Evolutionary conservation across 1,139 yeast species (phyloP).

Genomic region (Sugiyamaella paludigena): DNA sequence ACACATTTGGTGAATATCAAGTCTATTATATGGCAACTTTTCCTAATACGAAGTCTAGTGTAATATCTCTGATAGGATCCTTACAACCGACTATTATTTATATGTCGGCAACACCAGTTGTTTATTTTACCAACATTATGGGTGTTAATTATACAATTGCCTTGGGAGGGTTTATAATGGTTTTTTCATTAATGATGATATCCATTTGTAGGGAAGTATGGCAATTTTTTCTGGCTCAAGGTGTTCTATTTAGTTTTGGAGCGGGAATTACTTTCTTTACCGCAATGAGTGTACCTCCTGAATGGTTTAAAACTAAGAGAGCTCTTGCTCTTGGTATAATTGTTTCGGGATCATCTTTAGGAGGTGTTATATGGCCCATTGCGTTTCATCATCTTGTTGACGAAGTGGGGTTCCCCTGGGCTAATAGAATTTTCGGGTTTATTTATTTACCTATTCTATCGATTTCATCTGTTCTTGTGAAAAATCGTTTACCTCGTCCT

Average conservation of each 20-base stretch:
- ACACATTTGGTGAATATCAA: slow-evolving; percentile 61
- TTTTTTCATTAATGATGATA: slow-evolving; percentile 51
- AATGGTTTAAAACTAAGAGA: slow-evolving; percentile 53
- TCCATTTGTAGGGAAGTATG: slow-evolving; percentile 50
- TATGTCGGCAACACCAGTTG: slow-evolving; percentile 54
- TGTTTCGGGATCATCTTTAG: slow-evolving; percentile 56
- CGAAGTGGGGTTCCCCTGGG: slow-evolving; percentile 37
- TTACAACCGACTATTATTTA: slow-evolving; percentile 50
- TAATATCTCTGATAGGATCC: slow-evolving; percentile 65
- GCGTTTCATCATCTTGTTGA: slow-evolving; percentile 30
- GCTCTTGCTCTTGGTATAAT: slow-evolving; percentile 57
- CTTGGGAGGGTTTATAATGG: slow-evolving; percentile 48
- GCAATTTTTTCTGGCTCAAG: slow-evolving; percentile 59
- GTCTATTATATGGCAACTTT: slow-evolving; percentile 51
- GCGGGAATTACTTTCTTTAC: slow-evolving; percentile 40
- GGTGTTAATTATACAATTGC: slow-evolving; percentile 30
- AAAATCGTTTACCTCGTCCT: slow-evolving; percentile 45
- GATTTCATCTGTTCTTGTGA: slow-evolving; percentile 22
- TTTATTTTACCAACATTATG: slow-evolving; percentile 56
- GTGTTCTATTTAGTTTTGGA: slow-evolving; percentile 54
- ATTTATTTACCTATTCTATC: slow-evolving; percentile 24
- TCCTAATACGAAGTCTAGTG: slow-evolving; percentile 41
- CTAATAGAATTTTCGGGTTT: slow-evolving; percentile 35
- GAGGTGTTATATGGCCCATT: slow-evolving; percentile 38
- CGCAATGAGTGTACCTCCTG: slow-evolving; percentile 35